Percentiles rank a stretch among this genome's conserved stretches.
These are phyloP conservation scores for Boletus reticuloceps DNA, from an alignment of 768 basidiomycete genomes.

Conservation along the genomic window DNA sequence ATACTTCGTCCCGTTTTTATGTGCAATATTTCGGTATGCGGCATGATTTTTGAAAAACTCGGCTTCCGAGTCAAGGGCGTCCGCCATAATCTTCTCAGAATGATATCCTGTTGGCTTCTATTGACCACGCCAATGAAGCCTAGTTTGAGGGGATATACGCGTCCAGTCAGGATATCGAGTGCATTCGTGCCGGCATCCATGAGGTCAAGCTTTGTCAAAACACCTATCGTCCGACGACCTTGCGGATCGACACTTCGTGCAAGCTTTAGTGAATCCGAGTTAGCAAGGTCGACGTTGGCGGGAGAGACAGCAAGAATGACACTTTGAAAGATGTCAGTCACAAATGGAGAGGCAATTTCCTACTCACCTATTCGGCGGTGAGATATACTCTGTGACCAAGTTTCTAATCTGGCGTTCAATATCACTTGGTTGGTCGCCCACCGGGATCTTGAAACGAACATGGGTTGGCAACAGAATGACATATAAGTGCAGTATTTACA, in stretches of 20 bases:
- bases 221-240: slow-evolving; percentile 93
- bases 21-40: slow-evolving; percentile 92
- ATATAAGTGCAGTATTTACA: slow-evolving; percentile 18
- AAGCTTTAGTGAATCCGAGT: slow-evolving; percentile 96
- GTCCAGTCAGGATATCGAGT: slow-evolving; percentile 90
- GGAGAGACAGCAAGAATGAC: slow-evolving; percentile 97
- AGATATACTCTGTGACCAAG: slow-evolving; percentile 93
- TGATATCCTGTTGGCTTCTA: slow-evolving; percentile 97
- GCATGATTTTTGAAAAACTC: slow-evolving; percentile 91
- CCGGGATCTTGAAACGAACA: slow-evolving; percentile 65
- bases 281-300: slow-evolving; percentile 98
- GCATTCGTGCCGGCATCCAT: slow-evolving; percentile 99
- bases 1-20: slow-evolving; percentile 97
- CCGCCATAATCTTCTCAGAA: slow-evolving; percentile 79
- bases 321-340: slow-evolving; percentile 39
- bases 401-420: slow-evolving; percentile 96
- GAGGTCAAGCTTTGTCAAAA: slow-evolving; percentile 94
- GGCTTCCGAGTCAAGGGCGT: slow-evolving; percentile 79
- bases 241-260: slow-evolving; percentile 95
- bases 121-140: slow-evolving; percentile 99
- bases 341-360: neutral
- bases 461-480: neutral
- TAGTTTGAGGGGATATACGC: slow-evolving; percentile 95
- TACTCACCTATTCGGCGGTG: slow-evolving; percentile 89
- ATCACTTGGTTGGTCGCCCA: slow-evolving; percentile 96